Base-by-base conservation (phyloP, 139 green algal genomes). In the Tetradesmus lagerheimii region DNA sequence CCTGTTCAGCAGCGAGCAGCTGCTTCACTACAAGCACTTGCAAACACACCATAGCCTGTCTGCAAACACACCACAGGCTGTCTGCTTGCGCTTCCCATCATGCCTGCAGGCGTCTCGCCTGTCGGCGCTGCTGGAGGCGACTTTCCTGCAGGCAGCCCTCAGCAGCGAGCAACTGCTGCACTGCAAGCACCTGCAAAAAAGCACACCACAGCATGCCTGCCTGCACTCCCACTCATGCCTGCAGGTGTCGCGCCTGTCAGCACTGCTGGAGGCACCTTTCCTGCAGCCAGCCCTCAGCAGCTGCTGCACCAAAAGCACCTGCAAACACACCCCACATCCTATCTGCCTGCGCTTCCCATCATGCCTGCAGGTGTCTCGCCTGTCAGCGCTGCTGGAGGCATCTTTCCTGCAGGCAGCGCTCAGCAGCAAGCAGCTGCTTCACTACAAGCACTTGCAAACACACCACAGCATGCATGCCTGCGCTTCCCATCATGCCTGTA, bases 361-460 rank as follows among this genome's bases (percentile, higher is more conserved):
- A 1, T 2, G 2, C 66, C 35, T 41, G 15, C 90, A 94, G 92
- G 83, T 93, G 1, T 53, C 87, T 18, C 89, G 92, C 23, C 76
- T 93, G 81, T 85, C 92, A 53, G 88, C 91, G 29, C 81, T 93
- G 71, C 83, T 95, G 34, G 93, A 95, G 80, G 88, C 93, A 0
- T 80, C 91, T n/a, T 64, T 81, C 57, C 80, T 95, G 53, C 93
- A 93, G 90, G 87, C 88, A 29, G 67, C 91, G 1, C 85, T 92
- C 37, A 34, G 34, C 34, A 75, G 89, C 43, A 50, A 90, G 39
- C 88, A 90, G 38, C 77, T 91, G n/a, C 76, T 86, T 9, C 14
- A 57, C 45, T 18, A 9, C 11, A 57, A 12, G 14, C 45, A 12
- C 45, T 18, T 57, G 45, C 45, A 9, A 18, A 12, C 45, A 18